A percentile compares a stretch with the other conserved stretches of the same genome.
Conservation (phyloP, 805 yeast genomes). For the Tetrapisispora pingtungensis region DNA sequence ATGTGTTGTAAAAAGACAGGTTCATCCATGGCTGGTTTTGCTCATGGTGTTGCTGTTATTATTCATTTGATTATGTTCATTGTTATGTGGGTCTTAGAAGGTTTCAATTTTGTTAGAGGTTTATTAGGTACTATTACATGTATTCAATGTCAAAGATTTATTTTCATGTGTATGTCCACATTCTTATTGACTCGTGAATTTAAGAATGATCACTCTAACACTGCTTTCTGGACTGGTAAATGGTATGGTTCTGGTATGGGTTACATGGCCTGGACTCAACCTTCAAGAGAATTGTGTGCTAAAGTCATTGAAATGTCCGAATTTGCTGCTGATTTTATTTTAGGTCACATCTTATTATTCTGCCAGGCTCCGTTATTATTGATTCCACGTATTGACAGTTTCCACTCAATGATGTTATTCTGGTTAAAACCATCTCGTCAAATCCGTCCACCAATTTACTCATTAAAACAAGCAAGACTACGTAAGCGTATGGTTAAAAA, state of each 20-base stretch:
- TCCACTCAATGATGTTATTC: constrained; percentile 97
- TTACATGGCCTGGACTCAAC: constrained; percentile 89
- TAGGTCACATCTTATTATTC: constrained; percentile 85
- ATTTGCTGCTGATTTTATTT: constrained; percentile 91
- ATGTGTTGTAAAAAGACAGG: constrained; percentile 96
- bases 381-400: constrained; percentile 84
- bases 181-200: constrained; percentile 85
- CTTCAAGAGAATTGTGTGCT: constrained; percentile 88
- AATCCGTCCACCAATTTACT: constrained; percentile 95
- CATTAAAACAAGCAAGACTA: constrained; percentile 89
- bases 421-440: constrained; percentile 97
- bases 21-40: constrained; percentile 87
- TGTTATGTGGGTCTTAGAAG: constrained; percentile 94
- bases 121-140: constrained; percentile 76
- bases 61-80: constrained; percentile 81
- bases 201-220: constrained; percentile 88
- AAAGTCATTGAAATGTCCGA: constrained; percentile 89
- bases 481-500: constrained; percentile 96
- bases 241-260: constrained; percentile 96
- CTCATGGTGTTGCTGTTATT: constrained; percentile 90
- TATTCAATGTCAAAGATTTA: constrained; percentile 76
- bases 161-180: constrained; percentile 76
- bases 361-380: constrained; percentile 78
- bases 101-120: constrained; percentile 80
- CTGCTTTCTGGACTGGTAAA: constrained; percentile 99